These are phyloP conservation scores for Puya raimondii DNA, from an alignment of 176 grass and related monocot species.

Conservation along the genomic window DNA sequence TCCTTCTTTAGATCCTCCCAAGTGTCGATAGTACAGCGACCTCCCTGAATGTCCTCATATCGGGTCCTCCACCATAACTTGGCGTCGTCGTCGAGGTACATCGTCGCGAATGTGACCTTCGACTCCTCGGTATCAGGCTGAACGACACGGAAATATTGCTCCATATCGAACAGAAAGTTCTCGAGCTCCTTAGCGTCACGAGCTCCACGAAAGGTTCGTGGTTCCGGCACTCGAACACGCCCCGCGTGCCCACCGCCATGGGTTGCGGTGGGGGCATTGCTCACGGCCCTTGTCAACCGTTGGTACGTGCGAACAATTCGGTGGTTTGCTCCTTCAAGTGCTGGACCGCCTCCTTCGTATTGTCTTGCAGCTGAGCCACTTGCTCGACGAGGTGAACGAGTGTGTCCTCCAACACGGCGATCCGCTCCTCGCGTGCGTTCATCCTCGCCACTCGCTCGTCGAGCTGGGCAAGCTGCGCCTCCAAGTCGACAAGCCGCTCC, in stretches of 20 bases:
- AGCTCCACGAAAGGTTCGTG: neutral
- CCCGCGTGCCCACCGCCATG: neutral
- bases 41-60: neutral
- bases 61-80: neutral
- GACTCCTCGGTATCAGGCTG: neutral
- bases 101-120: neutral
- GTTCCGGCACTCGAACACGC: neutral
- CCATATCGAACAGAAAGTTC: neutral
- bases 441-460: neutral
- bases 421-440: rapidly evolving
- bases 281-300: neutral
- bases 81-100: neutral
- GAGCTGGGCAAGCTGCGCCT: neutral
- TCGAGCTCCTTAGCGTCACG: neutral
- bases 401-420: neutral
- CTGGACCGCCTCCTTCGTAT: neutral
- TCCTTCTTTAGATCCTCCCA: neutral
- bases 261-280: neutral
- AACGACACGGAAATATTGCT: neutral
- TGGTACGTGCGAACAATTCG: neutral
- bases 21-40: neutral
- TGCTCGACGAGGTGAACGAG: neutral
- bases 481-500: neutral
- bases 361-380: neutral
- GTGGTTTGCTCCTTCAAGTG: neutral